Percentiles rank a stretch among this genome's conserved stretches.
Evolutionary conservation across 1,284 basidiomycete genomes (phyloP).

Genomic region (Tilletia setariae): DNA sequence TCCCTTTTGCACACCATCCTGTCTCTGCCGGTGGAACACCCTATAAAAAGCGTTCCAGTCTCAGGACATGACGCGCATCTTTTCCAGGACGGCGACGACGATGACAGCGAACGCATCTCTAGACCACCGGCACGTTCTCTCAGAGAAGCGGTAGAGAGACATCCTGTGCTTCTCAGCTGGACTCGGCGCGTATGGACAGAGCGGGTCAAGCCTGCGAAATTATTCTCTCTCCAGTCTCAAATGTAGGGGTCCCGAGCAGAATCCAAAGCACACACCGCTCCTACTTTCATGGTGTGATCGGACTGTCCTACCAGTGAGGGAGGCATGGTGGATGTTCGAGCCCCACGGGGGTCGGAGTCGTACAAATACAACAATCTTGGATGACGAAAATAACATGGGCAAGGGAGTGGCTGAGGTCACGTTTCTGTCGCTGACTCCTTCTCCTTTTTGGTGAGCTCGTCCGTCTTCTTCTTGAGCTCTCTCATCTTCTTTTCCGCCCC

Average conservation of each 20-base stretch:
- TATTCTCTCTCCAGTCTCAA: not conserved
- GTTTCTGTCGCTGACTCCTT: not conserved
- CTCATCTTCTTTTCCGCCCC: slow-evolving; percentile 48
- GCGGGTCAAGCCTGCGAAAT: slow-evolving; percentile 22
- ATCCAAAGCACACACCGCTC: too few species aligned
- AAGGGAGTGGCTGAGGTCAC: not conserved
- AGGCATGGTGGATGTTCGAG: not conserved
- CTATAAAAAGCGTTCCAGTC: slow-evolving; percentile 18
- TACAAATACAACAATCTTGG: too few species aligned
- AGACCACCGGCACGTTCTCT: not conserved
- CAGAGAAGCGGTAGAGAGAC: slow-evolving; percentile 26
- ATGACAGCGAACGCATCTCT: not conserved
- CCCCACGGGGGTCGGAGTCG: not conserved
- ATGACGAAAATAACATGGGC: not conserved
- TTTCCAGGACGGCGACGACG: slow-evolving; percentile 19
- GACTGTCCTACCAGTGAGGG: too few species aligned
- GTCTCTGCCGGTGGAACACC: slow-evolving; percentile 27
- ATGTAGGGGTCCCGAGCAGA: not conserved
- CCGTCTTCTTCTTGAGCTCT: slow-evolving; percentile 28
- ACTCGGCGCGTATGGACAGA: slow-evolving; percentile 30
- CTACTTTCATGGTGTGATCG: too few species aligned
- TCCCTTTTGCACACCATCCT: slow-evolving; percentile 35
- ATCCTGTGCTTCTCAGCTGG: slow-evolving; percentile 30
- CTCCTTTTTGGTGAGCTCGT: slow-evolving; percentile 5
- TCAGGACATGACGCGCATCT: not conserved